Conservation (phyloP, 2,329 filamentous ascomycete genomes). For the Ilyonectria sp. region DNA sequence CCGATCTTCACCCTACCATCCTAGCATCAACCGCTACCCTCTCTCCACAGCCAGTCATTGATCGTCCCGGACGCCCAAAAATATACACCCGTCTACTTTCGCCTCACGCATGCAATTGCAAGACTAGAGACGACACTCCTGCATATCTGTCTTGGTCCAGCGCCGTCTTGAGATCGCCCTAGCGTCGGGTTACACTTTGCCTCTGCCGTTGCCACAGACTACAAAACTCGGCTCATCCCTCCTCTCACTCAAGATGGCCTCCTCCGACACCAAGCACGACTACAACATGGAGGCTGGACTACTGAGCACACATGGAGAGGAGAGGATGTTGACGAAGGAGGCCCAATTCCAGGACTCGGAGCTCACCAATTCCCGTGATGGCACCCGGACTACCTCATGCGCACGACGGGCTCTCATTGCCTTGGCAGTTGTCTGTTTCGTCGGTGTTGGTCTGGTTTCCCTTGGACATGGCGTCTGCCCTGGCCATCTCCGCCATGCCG, state of each 20-base stretch:
- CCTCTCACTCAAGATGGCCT: conserved; percentile 37
- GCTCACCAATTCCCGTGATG: conserved; percentile 34
- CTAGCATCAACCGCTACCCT: conserved; percentile 32
- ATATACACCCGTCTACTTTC: conserved; percentile 37
- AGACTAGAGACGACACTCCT: conserved; percentile 22
- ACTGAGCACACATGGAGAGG: conserved; percentile 48
- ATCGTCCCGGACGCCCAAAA: conserved; percentile 32
- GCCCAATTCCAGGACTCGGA: conserved; percentile 46
- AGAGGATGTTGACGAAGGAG: conserved; percentile 50
- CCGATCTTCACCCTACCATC: conserved; percentile 40
- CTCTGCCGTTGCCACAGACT: conserved; percentile 15
- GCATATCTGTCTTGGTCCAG: conserved; percentile 25
- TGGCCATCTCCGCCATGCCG: conserved; percentile 43
- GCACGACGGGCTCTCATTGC: conserved; percentile 45
- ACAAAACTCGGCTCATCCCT: conserved; percentile 44
- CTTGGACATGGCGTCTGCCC: conserved; percentile 46
- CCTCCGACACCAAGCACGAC: conserved; percentile 45
- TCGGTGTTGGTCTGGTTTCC: conserved; percentile 45
- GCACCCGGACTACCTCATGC: conserved; percentile 38
- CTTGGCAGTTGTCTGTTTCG: conserved; percentile 44
- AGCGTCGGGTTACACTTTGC: conserved; percentile 33
- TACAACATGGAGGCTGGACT: conserved; percentile 51
- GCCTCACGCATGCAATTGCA: conserved; percentile 38
- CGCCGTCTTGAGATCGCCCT: conserved; percentile 38
- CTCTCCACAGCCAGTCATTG: conserved; percentile 43